Base-by-base conservation (phyloP, 2,329 filamentous ascomycete genomes). In the Talaromyces sp. region DNA sequence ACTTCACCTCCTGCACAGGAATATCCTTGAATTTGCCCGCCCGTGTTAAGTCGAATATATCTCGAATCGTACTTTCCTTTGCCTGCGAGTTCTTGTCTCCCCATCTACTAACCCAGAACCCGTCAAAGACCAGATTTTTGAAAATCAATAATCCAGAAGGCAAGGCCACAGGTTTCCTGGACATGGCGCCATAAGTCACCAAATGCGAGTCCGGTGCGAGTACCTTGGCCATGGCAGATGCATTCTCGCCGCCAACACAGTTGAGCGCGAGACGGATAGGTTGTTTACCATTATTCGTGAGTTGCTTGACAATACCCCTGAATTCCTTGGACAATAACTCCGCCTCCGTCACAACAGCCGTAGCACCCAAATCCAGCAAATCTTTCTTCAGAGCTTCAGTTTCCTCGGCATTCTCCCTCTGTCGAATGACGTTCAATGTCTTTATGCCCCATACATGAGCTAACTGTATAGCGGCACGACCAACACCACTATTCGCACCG, bases 131-230 rank as follows among this genome's bases (percentile, higher is more conserved):
- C 54, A 97, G 81, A 66, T 97, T 86, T 74, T 93, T 94, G 78
- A 99, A 99, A 66, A 99, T 99, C 60, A 97, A 78, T 64, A 95
- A 79, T 0, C 89, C 89, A 0, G 92, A 89, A 0, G 93, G 91
- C 61, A 97, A 75, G 6, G 82, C 80, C 25, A 97, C 82, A 0
- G 93, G 92, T 77, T 96, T 87, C 71, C 89, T 89, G 35, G 89
- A 86, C 94, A 99, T 99, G 53, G 89, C 93, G 25, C 94, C 94
- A 70, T 99, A 99, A 4, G 93, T 96, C 22, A 99, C 91, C 73
- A 97, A 80, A 58, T 88, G 86, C 1, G 84, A 89, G 21, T 84
- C 83, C 0, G 84, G 77, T 5, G 82, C 80, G 2, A 99, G 80
- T 6, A 83, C 81, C 67, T 91, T 89, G 5, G 92, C 88, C 68